A percentile compares a stretch with the other conserved stretches of the same genome.
Evolutionary conservation across 2,329 filamentous ascomycete species (phyloP).

Genomic region (Aureobasidium sp.): DNA sequence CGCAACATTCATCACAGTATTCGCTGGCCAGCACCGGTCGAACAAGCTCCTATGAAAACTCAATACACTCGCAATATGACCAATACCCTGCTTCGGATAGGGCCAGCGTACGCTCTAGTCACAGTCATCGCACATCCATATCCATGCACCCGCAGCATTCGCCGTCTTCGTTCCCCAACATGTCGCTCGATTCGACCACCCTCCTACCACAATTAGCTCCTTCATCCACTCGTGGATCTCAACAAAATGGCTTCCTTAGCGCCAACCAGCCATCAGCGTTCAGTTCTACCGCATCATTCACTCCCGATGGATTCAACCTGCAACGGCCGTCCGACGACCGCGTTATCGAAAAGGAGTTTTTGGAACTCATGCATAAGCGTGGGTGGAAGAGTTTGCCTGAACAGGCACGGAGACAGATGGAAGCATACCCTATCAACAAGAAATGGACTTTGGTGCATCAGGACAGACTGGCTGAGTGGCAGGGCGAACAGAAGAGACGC

Average conservation of each 20-base stretch:
- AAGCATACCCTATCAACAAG: conserved; percentile 86
- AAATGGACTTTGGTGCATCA: conserved; percentile 98
- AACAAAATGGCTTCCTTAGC: conserved; percentile 33
- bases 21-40: conserved; percentile 9
- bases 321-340: conserved; percentile 71
- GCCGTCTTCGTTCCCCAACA: conserved; percentile 46
- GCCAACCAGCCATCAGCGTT: conserved; percentile 40
- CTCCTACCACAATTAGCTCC: conserved; percentile 33
- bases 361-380: conserved; percentile 91
- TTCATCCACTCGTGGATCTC: conserved; percentile 34
- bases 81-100: conserved; percentile 50
- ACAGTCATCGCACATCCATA: conserved; percentile 45
- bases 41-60: conserved; percentile 14
- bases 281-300: conserved; percentile 43
- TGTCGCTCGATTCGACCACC: conserved; percentile 34
- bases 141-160: conserved; percentile 50
- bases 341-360: conserved; percentile 83
- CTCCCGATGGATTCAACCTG: conserved; percentile 53
- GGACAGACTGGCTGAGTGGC: conserved; percentile 85
- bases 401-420: conserved; percentile 89
- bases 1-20: conserved; percentile 21
- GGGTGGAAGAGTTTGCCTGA: conserved; percentile 97
- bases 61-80: conserved; percentile 24
- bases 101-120: conserved; percentile 56
- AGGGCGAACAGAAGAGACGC: conserved; percentile 86